Conservation (phyloP, 257 asterid genomes). For the Solanum appendiculatum region DNA sequence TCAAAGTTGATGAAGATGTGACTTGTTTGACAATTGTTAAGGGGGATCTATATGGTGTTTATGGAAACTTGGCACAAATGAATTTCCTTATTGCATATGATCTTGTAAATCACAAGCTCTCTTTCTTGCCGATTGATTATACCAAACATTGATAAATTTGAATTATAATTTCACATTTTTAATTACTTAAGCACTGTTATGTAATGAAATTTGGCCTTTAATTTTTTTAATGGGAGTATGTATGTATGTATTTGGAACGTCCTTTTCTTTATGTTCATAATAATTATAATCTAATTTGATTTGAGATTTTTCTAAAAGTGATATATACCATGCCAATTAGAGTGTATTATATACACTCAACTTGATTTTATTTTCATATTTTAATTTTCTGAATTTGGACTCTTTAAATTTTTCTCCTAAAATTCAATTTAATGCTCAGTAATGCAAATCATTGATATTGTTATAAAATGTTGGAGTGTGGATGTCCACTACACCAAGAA, state of each 20-base stretch:
- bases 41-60: constrained; percentile 9
- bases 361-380: no score
- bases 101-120: constrained; percentile 15
- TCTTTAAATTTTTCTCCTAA: no score
- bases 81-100: constrained; percentile 46
- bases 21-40: constrained; percentile 26
- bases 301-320: no score
- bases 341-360: no score
- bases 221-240: not conserved
- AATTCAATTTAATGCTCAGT: no score
- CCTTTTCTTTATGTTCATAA: no score
- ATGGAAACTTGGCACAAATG: constrained; percentile 42
- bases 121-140: constrained; percentile 34
- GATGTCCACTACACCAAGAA: no score
- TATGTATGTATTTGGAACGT: not conserved
- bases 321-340: no score
- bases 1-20: constrained; percentile 16
- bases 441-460: no score
- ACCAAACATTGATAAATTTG: constrained; percentile 1
- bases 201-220: not conserved
- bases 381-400: no score
- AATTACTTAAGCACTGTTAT: not conserved
- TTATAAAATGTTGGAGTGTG: no score
- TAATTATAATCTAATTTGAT: no score
- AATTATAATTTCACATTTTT: not conserved